phyloP scores from a whole-genome alignment of 2,329 filamentous ascomycete species.

The Niveomyces coronatus region DNA sequence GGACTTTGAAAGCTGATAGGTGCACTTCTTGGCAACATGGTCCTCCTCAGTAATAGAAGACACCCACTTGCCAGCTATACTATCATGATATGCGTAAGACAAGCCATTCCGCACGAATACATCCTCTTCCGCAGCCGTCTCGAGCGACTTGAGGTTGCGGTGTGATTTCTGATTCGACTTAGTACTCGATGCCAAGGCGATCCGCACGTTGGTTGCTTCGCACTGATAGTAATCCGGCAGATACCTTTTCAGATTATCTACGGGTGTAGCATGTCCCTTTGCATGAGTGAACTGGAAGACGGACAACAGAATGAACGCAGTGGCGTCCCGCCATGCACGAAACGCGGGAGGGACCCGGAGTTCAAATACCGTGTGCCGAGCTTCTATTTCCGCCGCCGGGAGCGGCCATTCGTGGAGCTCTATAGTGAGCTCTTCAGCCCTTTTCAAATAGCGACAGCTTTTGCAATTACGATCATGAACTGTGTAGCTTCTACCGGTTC shows the following conservation, averaged over 20 bases:
- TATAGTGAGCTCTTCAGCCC: not conserved
- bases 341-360: not conserved
- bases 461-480: not conserved
- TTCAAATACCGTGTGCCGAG: slow-evolving; percentile 1
- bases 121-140: not conserved
- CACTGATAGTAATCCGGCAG: not conserved
- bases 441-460: not conserved
- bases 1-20: not conserved
- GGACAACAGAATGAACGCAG: not conserved
- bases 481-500: not conserved
- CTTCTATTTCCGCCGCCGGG: not conserved
- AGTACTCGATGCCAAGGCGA: slow-evolving; percentile 3
- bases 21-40: not conserved
- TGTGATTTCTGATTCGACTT: slow-evolving; percentile 1
- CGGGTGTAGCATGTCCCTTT: not conserved
- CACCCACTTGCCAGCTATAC: not conserved
- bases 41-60: not conserved
- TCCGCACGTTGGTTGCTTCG: not conserved
- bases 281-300: not conserved
- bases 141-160: not conserved
- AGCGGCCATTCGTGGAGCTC: slow-evolving; percentile 7
- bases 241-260: not conserved
- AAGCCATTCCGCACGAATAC: not conserved
- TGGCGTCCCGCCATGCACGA: not conserved
- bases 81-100: not conserved